Evolutionary conservation across 2,329 filamentous ascomycete genomes (phyloP), one percentile per base, ranked within the genome.

Genomic region (Alternaria burnsii): DNA sequence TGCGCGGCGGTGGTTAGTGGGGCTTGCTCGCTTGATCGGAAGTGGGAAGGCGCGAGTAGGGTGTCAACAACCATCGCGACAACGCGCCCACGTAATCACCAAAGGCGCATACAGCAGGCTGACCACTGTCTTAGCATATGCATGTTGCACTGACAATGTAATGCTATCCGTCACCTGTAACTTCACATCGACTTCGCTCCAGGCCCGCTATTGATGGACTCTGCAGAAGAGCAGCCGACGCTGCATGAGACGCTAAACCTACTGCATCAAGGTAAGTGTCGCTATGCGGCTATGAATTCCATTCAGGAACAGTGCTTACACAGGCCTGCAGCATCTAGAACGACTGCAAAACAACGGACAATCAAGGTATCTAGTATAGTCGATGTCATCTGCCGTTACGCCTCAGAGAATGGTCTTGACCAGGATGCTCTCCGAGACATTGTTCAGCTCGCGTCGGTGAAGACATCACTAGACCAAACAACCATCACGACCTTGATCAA

Each of bases 401-500:
- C 87, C 11, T 92, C 91, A 77, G 87, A 90, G 62, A 82, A 85
- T 58, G 93, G 93, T 8, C 82, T 95, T 53, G 80, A 87, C 41
- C 82, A 85, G 7, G 81, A 84, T 40, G 83, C 86, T 28, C 83
- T 96, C 50, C 80, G 83, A 55, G 82, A 84, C 54, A 82, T 96
- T 32, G 80, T 95, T 66, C 85, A 89, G 59, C 82, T 94, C 57
- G 78, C 92, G 66, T 89, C 89, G 20, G 82, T 82, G 22, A 88
- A 88, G 47, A 91, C 84, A 67, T 82, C 89, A 67, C 84, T 97
- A 22, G 92, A 95, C 75, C 93, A 95, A 77, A 88, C 88, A 28
- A 93, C 88, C 67, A 83, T 90, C 28, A 88, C 86, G 14, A 86
- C 83, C 28, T 81, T 96, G 50, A 79, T 93, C 69, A 91, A 89